These are phyloP conservation scores for Penicillium sp. DNA, from an alignment of 2,329 filamentous ascomycete species.

Conservation along the genomic window DNA sequence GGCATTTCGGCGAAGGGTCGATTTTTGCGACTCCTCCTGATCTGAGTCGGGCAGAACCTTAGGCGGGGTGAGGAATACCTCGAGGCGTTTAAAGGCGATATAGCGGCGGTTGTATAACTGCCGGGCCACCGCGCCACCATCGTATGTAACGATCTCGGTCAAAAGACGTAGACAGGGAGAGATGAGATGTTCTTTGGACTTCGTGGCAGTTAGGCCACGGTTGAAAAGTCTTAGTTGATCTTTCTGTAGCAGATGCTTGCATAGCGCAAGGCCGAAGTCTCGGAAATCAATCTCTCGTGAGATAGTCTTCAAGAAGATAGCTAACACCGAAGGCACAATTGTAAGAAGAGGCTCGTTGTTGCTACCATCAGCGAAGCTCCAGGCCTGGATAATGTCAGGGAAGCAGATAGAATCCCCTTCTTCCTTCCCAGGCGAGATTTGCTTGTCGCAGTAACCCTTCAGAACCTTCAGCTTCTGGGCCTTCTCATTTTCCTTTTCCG, in stretches of 20 bases:
- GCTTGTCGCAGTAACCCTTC: slow-evolving; percentile 56
- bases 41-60: slow-evolving; percentile 56
- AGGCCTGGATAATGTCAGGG: slow-evolving; percentile 81
- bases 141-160: slow-evolving; percentile 81
- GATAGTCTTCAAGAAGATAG: slow-evolving; percentile 77
- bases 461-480: slow-evolving; percentile 48
- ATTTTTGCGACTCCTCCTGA: slow-evolving; percentile 68
- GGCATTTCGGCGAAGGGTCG: slow-evolving; percentile 81
- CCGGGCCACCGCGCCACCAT: slow-evolving; percentile 80
- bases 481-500: slow-evolving; percentile 41
- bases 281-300: slow-evolving; percentile 75
- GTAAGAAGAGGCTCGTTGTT: slow-evolving; percentile 83
- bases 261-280: slow-evolving; percentile 75
- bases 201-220: slow-evolving; percentile 76
- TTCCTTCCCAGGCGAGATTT: slow-evolving; percentile 52
- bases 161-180: slow-evolving; percentile 85
- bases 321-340: slow-evolving; percentile 77
- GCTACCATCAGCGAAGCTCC: slow-evolving; percentile 79
- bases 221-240: slow-evolving; percentile 80
- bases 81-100: slow-evolving; percentile 77
- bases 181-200: slow-evolving; percentile 84
- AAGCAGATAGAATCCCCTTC: slow-evolving; percentile 68
- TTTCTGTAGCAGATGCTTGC: slow-evolving; percentile 79
- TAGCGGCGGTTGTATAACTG: slow-evolving; percentile 77
- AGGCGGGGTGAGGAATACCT: slow-evolving; percentile 77